Evolutionary conservation across 2,329 filamentous ascomycete genomes (phyloP).

Genomic region (Phoma sp.): DNA sequence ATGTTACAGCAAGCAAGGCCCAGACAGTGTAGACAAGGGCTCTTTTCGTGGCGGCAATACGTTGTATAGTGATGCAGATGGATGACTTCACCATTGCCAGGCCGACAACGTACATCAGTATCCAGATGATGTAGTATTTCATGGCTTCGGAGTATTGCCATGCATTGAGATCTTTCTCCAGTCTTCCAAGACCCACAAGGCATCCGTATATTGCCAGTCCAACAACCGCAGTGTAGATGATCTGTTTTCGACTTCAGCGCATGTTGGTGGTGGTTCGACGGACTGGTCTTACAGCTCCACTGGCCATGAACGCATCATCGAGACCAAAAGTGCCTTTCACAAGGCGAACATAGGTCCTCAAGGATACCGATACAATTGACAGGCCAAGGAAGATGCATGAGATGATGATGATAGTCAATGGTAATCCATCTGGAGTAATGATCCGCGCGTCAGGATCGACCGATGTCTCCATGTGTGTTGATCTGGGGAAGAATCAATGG

Average conservation of each 20-base stretch:
- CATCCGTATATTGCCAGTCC: constrained; percentile 25
- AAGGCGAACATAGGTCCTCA: constrained; percentile 26
- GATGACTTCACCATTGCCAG: constrained; percentile 33
- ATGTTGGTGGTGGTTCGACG: background rate
- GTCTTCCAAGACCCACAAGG: constrained; percentile 27
- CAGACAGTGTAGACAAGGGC: constrained; percentile 24
- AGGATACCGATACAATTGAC: constrained; percentile 22
- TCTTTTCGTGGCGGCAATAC: constrained; percentile 30
- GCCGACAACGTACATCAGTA: constrained; percentile 31
- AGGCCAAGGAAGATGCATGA: constrained; percentile 24
- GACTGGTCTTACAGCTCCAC: constrained; percentile 18
- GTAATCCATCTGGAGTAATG: constrained; percentile 22
- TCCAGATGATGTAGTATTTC: constrained; percentile 37
- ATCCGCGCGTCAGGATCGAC: constrained; percentile 22
- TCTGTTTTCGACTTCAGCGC: constrained; percentile 8
- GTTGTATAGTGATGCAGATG: constrained; percentile 33
- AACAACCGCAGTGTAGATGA: constrained; percentile 20
- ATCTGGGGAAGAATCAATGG: constrained; percentile 7
- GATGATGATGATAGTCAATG: constrained; percentile 25
- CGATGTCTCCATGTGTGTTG: constrained; percentile 9
- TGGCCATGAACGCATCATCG: constrained; percentile 27
- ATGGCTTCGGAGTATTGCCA: constrained; percentile 29
- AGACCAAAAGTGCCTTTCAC: constrained; percentile 23
- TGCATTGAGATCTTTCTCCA: constrained; percentile 23
- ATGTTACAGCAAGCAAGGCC: constrained; percentile 24